Percentiles rank a stretch among this genome's conserved stretches.
These are phyloP conservation scores for Rhododendron ovatum DNA, from an alignment of 148 eudicot genomes.

Conservation along the genomic window DNA sequence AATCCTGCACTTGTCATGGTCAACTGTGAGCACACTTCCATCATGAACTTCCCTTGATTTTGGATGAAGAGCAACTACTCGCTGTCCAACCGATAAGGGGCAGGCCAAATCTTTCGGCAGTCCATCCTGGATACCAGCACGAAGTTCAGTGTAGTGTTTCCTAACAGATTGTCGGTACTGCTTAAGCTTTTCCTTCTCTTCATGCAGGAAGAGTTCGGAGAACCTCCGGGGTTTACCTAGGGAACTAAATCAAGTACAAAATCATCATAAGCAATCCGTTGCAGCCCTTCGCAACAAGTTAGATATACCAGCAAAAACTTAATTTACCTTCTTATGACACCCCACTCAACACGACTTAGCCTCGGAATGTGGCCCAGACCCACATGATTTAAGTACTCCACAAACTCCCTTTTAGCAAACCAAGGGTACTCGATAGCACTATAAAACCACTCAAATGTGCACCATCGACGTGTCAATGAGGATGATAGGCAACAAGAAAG, in stretches of 20 bases:
- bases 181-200: constrained; percentile 88
- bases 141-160: constrained; percentile 82
- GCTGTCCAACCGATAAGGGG: constrained; percentile 93
- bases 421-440: constrained; percentile 97
- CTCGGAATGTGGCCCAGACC: constrained; percentile 95
- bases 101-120: constrained; percentile 89
- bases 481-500: constrained; percentile 61
- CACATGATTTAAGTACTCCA: constrained; percentile 88
- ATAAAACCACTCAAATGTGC: constrained; percentile 92
- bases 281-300: not conserved
- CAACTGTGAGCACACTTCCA: constrained; percentile 90
- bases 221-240: constrained; percentile 93
- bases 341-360: constrained; percentile 95
- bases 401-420: constrained; percentile 97
- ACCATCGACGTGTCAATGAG: constrained; percentile 55
- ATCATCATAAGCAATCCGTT: not conserved
- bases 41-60: constrained; percentile 82
- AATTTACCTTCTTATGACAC: constrained; percentile 89
- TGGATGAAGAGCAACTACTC: constrained; percentile 91
- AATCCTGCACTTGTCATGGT: constrained; percentile 72
- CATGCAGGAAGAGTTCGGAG: constrained; percentile 75
- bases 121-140: constrained; percentile 76
- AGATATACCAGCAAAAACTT: constrained; percentile 5
- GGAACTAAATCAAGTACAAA: constrained; percentile 49
- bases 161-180: constrained; percentile 86